phyloP scores from a whole-genome alignment of 441 rosid genomes.

The Arabidopsis lyrata region DNA sequence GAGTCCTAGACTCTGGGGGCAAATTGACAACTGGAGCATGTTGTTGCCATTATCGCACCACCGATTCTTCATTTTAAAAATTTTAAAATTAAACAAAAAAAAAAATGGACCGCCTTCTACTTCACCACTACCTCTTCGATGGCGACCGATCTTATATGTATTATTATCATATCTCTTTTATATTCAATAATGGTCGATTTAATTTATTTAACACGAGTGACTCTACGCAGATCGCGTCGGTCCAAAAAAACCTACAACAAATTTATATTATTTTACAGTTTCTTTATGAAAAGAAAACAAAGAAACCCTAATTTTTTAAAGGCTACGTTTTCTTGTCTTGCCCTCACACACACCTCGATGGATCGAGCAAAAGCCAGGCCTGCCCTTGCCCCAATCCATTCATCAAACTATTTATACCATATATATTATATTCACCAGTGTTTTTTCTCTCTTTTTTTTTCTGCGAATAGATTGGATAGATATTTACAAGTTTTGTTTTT shows the following conservation, averaged over 20 bases:
- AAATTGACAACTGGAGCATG: slow-evolving; percentile 48
- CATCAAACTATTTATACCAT: slow-evolving; percentile 22
- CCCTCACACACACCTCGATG: slow-evolving; percentile 27
- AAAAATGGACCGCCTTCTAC: slow-evolving; percentile 37
- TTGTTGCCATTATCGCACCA: slow-evolving; percentile 47
- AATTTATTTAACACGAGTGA: slow-evolving; percentile 19
- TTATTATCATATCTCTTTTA: slow-evolving; percentile 1
- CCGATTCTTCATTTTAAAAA: slow-evolving; percentile 17
- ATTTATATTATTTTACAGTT: slow-evolving; percentile 8
- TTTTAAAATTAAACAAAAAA: background rate
- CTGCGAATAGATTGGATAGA: background rate
- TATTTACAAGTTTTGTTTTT: background rate
- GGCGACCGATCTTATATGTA: slow-evolving; percentile 42
- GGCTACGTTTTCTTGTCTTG: slow-evolving; percentile 28
- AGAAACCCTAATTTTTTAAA: slow-evolving; percentile 44
- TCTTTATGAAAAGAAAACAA: slow-evolving; percentile 8
- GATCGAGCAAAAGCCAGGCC: slow-evolving; percentile 31
- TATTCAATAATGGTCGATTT: slow-evolving; percentile 18
- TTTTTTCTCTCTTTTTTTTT: background rate
- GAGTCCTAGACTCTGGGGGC: slow-evolving; percentile 44
- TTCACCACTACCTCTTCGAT: slow-evolving; percentile 46
- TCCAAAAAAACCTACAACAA: slow-evolving; percentile 33
- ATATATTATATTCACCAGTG: background rate
- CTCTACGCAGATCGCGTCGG: slow-evolving; percentile 32
- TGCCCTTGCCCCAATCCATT: slow-evolving; percentile 6